Evolutionary conservation across 768 basidiomycete species (phyloP).

Genomic region (Boletus rubescentipes): DNA sequence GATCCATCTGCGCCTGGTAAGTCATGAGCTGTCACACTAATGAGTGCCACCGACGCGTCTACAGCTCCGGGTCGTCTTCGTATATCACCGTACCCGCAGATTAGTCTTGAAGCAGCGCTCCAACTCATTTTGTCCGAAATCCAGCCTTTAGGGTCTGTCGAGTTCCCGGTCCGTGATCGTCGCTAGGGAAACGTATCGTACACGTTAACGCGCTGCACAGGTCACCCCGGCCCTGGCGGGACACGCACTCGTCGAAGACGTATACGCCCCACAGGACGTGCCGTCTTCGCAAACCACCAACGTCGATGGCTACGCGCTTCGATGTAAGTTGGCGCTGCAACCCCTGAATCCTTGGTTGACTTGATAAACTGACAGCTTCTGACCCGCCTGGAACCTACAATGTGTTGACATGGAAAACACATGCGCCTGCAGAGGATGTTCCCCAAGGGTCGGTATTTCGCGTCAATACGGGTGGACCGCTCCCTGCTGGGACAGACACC

Average conservation of each 20-base stretch:
- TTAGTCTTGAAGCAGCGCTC: slow-evolving; percentile 68
- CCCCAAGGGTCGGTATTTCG: slow-evolving; percentile 53
- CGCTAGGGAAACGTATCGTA: not conserved
- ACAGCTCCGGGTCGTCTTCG: slow-evolving; percentile 71
- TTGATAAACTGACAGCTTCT: slow-evolving; percentile 43
- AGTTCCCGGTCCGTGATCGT: slow-evolving; percentile 41
- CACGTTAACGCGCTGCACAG: slow-evolving; percentile 33
- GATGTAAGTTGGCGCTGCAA: slow-evolving; percentile 44
- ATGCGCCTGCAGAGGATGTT: slow-evolving; percentile 29
- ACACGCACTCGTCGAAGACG: slow-evolving; percentile 72
- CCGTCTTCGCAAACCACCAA: slow-evolving; percentile 71
- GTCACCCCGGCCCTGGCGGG: slow-evolving; percentile 62
- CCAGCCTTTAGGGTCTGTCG: slow-evolving; percentile 38
- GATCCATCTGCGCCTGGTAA: slow-evolving; percentile 69
- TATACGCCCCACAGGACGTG: slow-evolving; percentile 61
- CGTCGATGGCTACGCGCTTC: slow-evolving; percentile 86
- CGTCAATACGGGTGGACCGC: slow-evolving; percentile 83
- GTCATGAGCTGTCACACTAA: slow-evolving; percentile 12
- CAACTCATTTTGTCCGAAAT: slow-evolving; percentile 51
- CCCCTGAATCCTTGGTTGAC: slow-evolving; percentile 1
- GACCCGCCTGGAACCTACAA: slow-evolving; percentile 64
- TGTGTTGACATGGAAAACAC: slow-evolving; percentile 58
- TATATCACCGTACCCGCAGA: slow-evolving; percentile 72
- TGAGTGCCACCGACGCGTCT: not conserved
- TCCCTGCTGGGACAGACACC: slow-evolving; percentile 72